Conservation (phyloP, 1,139 yeast genomes). For the Suhomyces choctaworum region DNA sequence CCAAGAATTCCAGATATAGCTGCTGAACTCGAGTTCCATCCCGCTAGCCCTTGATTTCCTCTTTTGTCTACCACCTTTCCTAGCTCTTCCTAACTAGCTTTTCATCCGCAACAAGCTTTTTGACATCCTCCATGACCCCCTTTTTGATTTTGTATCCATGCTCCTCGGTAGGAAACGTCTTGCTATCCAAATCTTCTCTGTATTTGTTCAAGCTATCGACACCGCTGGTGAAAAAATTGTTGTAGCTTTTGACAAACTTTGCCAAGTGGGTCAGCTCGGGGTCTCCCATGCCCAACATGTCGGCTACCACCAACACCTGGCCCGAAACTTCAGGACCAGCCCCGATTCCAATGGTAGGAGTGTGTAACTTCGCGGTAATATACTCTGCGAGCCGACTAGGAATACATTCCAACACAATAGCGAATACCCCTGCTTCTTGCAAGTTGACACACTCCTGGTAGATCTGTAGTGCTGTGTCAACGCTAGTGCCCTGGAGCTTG, state of each 20-base stretch:
- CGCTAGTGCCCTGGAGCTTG: constrained; percentile 74
- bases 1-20: no score
- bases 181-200: constrained; percentile 54
- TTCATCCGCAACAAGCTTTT: constrained; percentile 7
- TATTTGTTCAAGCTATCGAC: constrained; percentile 56
- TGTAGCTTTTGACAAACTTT: constrained; percentile 76
- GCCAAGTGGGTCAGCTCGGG: constrained; percentile 51
- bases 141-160: constrained; percentile 76
- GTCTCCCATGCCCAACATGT: constrained; percentile 73
- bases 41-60: no score
- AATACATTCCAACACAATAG: constrained; percentile 79
- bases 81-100: no score
- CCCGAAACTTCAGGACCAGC: constrained; percentile 87
- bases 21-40: no score
- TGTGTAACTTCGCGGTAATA: constrained; percentile 56
- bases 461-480: constrained; percentile 56
- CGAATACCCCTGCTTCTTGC: constrained; percentile 76
- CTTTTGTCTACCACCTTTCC: no score
- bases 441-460: constrained; percentile 67
- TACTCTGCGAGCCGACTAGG: constrained; percentile 72
- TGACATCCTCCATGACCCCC: constrained; percentile 58
- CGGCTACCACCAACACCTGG: constrained; percentile 87
- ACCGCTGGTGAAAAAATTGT: constrained; percentile 51
- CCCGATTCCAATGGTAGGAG: constrained; percentile 95
- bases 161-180: constrained; percentile 59